Conservation (phyloP, 495 filamentous ascomycete genomes). For the Cladorrhinum samala region DNA sequence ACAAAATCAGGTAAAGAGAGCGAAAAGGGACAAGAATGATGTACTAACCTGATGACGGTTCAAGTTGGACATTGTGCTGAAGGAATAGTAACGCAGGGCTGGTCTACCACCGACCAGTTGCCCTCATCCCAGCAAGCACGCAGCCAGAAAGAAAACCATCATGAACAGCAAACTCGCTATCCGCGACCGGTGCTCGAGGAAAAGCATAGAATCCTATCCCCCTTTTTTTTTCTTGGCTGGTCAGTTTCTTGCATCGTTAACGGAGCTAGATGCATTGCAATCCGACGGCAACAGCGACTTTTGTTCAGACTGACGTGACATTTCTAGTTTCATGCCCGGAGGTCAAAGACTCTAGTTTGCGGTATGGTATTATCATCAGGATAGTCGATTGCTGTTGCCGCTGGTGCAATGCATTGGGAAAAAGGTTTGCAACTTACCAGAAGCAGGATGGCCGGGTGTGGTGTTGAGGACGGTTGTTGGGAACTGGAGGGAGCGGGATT, state of each 20-base stretch:
- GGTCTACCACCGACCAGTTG: background rate
- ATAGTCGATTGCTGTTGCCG: conserved; percentile 17
- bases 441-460: conserved; percentile 11
- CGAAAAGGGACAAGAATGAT: no score
- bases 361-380: conserved; percentile 67
- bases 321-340: conserved; percentile 83
- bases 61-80: background rate
- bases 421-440: conserved; percentile 23
- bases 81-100: background rate
- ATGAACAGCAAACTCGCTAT: background rate
- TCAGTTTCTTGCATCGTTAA: conserved; percentile 5
- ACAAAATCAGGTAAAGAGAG: conserved; percentile 32
- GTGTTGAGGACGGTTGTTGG: conserved; percentile 8
- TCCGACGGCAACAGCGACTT: conserved; percentile 17
- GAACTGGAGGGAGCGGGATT: conserved; percentile 13
- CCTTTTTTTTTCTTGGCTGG: no score
- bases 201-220: conserved; percentile 11
- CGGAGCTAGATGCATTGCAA: background rate
- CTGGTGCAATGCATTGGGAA: conserved; percentile 5
- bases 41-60: conserved; percentile 15
- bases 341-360: conserved; percentile 99
- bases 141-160: background rate
- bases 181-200: conserved; percentile 8
- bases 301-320: conserved; percentile 99
- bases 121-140: background rate